Evolutionary conservation across 2,329 filamentous ascomycete species (phyloP).

Genomic region (Calonectria crousiana): DNA sequence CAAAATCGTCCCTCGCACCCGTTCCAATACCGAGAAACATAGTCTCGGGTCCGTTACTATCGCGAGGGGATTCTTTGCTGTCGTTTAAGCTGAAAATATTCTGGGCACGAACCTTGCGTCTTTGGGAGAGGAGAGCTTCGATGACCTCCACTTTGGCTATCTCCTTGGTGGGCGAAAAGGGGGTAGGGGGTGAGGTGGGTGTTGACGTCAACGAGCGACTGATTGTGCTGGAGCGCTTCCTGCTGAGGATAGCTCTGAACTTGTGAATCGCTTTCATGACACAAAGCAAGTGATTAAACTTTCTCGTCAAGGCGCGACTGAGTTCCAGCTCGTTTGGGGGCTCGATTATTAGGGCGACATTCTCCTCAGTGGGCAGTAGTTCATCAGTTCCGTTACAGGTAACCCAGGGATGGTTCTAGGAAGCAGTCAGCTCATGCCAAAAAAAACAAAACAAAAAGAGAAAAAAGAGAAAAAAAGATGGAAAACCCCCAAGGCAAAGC

Average conservation of each 20-base stretch:
- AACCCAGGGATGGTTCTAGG: constrained; percentile 91
- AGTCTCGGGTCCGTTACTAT: constrained; percentile 71
- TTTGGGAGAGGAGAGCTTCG: constrained; percentile 60
- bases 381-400: constrained; percentile 83
- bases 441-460: no score
- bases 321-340: constrained; percentile 91
- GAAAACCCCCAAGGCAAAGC: constrained; percentile 45
- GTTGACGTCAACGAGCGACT: constrained; percentile 25
- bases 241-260: constrained; percentile 81
- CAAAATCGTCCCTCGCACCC: constrained; percentile 64
- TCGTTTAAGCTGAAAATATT: constrained; percentile 52
- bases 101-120: constrained; percentile 55
- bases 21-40: constrained; percentile 83
- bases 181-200: constrained; percentile 16
- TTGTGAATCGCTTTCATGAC: constrained; percentile 93
- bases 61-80: constrained; percentile 60
- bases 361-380: constrained; percentile 85
- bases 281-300: constrained; percentile 86
- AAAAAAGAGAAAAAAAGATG: no score
- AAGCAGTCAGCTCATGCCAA: constrained; percentile 22
- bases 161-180: constrained; percentile 45
- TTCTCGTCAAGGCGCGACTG: constrained; percentile 89
- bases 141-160: constrained; percentile 61
- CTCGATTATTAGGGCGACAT: constrained; percentile 83
- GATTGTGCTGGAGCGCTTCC: constrained; percentile 29